Conservation (phyloP, 768 basidiomycete genomes). For the Leccinellum luteum region DNA sequence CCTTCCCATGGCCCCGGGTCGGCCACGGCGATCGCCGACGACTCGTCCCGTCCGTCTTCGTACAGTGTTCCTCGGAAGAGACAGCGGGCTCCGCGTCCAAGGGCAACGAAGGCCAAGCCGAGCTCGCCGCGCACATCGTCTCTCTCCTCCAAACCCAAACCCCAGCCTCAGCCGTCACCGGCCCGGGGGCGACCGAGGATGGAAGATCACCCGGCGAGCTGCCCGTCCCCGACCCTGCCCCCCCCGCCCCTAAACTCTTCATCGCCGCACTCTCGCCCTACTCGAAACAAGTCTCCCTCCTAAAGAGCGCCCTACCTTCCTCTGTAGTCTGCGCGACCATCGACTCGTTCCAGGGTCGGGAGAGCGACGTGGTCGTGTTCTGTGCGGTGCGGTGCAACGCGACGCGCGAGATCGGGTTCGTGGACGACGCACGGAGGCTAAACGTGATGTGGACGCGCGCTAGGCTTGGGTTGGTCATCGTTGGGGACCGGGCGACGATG, state of each 20-base stretch:
- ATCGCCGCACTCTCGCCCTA: constrained; percentile 51
- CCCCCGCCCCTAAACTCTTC: not conserved
- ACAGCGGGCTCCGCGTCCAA: constrained; percentile 59
- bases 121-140: constrained; percentile 47
- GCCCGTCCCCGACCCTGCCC: no score
- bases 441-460: constrained; percentile 76
- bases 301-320: constrained; percentile 38
- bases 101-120: constrained; percentile 57
- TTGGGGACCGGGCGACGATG: constrained; percentile 58
- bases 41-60: constrained; percentile 53
- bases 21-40: no score
- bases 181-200: no score
- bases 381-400: constrained; percentile 62
- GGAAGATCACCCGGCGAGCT: no score
- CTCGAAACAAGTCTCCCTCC: constrained; percentile 49
- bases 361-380: constrained; percentile 65
- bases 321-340: constrained; percentile 22
- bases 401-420: no score
- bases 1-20: no score
- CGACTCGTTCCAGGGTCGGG: constrained; percentile 62
- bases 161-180: constrained; percentile 7
- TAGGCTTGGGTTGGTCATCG: constrained; percentile 52
- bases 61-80: constrained; percentile 57
- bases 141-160: constrained; percentile 48
- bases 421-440: no score